These are phyloP conservation scores for Artemisia annua DNA, from an alignment of 129 eudicot genomes.

Conservation along the genomic window DNA sequence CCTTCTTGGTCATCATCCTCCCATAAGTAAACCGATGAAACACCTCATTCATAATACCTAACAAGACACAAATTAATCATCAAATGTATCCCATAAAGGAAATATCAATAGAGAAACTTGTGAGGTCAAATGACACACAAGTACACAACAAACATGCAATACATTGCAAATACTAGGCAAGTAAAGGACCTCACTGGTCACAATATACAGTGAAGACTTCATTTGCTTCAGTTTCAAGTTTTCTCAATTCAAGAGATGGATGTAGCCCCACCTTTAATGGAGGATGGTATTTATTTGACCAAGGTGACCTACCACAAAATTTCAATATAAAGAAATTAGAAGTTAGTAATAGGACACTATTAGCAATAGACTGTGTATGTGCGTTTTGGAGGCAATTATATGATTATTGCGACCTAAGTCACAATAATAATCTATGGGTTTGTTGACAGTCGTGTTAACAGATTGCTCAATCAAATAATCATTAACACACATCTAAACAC, in stretches of 20 bases:
- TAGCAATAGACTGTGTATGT: not conserved
- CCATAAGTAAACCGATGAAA: conserved; percentile 94
- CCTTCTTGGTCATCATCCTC: conserved; percentile 89
- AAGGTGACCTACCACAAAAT: conserved; percentile 68
- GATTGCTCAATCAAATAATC: too few species aligned
- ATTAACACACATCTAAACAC: too few species aligned
- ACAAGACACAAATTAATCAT: conserved; percentile 44
- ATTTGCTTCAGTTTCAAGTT: conserved; percentile 91
- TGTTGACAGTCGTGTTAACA: too few species aligned
- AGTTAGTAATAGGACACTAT: not conserved
- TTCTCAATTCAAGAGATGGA: conserved; percentile 81
- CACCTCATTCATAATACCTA: conserved; percentile 98
- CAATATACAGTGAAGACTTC: conserved; percentile 84
- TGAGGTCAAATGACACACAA: too few species aligned
- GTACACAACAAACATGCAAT: too few species aligned
- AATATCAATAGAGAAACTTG: conserved; percentile 45
- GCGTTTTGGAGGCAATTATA: too few species aligned
- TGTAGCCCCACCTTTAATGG: conserved; percentile 77
- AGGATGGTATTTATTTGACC: conserved; percentile 96
- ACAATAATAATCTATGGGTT: too few species aligned
- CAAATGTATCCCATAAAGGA: conserved; percentile 94
- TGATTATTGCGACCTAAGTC: too few species aligned
- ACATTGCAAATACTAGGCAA: conserved; percentile 86
- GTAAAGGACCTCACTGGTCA: conserved; percentile 99
- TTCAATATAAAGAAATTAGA: not conserved